phyloP scores from a whole-genome alignment of 495 filamentous ascomycete genomes.

The Daldinia childiae region DNA sequence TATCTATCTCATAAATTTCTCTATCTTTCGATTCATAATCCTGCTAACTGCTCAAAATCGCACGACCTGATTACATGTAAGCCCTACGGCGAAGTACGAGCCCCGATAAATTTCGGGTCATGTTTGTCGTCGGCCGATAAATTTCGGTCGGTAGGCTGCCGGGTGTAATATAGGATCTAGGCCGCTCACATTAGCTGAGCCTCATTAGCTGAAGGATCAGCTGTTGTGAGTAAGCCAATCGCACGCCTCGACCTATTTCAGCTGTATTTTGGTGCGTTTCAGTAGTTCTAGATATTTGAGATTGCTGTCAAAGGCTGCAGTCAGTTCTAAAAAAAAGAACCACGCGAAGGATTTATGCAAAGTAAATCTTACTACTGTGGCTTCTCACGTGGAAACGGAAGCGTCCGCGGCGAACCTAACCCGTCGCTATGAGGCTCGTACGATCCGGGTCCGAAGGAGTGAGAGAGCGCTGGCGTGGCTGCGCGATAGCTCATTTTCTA shows the following conservation, averaged over 20 bases:
- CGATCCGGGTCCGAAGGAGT: neutral
- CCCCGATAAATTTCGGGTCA: conserved; percentile 1
- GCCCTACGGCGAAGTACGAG: neutral
- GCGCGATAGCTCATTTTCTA: neutral
- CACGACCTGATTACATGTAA: neutral
- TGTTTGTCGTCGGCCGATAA: conserved; percentile 1
- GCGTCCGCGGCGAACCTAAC: neutral
- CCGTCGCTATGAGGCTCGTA: neutral
- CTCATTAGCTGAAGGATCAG: conserved; percentile 8
- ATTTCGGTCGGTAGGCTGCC: neutral
- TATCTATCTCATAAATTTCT: neutral
- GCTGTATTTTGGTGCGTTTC: neutral
- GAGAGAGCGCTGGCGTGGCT: neutral
- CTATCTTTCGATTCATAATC: neutral
- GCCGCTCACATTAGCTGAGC: neutral
- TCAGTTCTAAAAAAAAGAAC: conserved; percentile 7
- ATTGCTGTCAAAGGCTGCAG: neutral
- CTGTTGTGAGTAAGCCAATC: neutral
- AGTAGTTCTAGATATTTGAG: neutral
- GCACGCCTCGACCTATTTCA: neutral
- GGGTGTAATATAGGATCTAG: neutral
- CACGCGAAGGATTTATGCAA: neutral
- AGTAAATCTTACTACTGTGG: neutral
- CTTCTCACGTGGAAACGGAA: neutral
- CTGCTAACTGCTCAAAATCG: neutral